These are phyloP conservation scores for Escallonia herrerae DNA, from an alignment of 129 eudicot genomes.

Conservation along the genomic window DNA sequence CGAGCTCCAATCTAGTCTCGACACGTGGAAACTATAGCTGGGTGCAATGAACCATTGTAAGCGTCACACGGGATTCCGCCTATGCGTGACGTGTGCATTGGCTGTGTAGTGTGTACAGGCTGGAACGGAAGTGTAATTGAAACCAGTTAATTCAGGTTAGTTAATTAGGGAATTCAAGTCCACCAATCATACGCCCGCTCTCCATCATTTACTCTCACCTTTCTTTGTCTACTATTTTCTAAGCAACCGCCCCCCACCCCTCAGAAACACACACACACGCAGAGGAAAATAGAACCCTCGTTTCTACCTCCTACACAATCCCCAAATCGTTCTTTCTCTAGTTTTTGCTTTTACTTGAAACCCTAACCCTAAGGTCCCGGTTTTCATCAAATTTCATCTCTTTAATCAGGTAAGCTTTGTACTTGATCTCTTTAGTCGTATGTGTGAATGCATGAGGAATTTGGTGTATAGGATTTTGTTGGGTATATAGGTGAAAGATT, in stretches of 20 bases:
- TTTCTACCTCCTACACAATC: background rate
- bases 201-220: no score
- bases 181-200: background rate
- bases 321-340: background rate
- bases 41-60: no score
- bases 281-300: background rate
- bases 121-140: no score
- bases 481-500: no score
- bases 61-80: no score
- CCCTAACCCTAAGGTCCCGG: constrained; percentile 11
- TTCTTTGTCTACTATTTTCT: no score
- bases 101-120: no score
- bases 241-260: background rate
- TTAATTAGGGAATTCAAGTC: background rate
- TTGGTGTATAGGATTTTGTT: no score
- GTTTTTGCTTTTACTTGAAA: background rate
- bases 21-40: no score
- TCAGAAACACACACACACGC: background rate
- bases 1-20: no score
- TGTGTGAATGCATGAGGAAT: no score
- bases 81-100: no score
- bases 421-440: background rate
- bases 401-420: background rate
- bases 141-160: background rate
- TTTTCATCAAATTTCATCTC: background rate